Evolutionary conservation across 345 rosid species (phyloP).

Genomic region (Citrus inodora): DNA sequence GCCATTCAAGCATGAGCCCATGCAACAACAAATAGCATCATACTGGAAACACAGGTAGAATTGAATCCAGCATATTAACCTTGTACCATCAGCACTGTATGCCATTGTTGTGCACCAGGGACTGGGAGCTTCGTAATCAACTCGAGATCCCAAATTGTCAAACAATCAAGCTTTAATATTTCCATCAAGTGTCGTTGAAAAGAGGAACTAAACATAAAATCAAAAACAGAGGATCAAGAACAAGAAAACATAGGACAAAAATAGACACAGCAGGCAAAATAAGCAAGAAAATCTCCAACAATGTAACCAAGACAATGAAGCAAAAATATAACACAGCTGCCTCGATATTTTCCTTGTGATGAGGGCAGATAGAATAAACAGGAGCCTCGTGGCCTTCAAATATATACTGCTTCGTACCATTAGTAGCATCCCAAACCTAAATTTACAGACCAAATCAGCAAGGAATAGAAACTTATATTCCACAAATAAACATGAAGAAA

Average conservation of each 20-base stretch:
- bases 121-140: conserved; percentile 92
- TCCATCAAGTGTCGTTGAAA: conserved; percentile 84
- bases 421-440: conserved; percentile 87
- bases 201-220: conserved; percentile 58
- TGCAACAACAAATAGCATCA: neutral
- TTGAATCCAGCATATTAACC: conserved; percentile 33
- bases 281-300: neutral
- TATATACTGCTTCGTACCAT: conserved; percentile 59
- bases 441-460: conserved; percentile 14
- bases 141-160: conserved; percentile 81
- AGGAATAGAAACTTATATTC: conserved; percentile 6
- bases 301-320: neutral
- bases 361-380: conserved; percentile 89
- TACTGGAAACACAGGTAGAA: conserved; percentile 8
- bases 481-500: conserved; percentile 1
- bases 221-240: conserved; percentile 21
- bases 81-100: conserved; percentile 87
- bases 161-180: conserved; percentile 89
- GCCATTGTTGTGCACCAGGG: conserved; percentile 94
- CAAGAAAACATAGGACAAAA: neutral
- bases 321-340: conserved; percentile 23
- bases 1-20: neutral
- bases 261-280: neutral
- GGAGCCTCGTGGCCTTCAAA: conserved; percentile 94
- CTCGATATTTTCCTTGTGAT: conserved; percentile 85